Conservation (phyloP, 2,329 filamentous ascomycete species). For the Lachnellula arida region DNA sequence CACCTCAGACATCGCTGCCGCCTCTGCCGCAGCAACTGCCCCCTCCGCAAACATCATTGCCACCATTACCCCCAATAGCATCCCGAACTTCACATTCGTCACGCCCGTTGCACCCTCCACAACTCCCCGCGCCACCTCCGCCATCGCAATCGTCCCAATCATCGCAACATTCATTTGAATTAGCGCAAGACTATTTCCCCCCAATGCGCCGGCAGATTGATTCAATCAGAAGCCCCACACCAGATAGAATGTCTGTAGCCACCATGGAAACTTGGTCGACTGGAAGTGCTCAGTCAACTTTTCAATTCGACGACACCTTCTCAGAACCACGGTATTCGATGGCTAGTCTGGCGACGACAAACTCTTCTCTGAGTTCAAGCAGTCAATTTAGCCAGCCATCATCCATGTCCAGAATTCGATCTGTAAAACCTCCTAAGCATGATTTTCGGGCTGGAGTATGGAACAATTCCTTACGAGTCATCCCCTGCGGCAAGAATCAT, state of each 20-base stretch:
- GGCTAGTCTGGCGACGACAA: slow-evolving; percentile 9
- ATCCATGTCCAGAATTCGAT: neutral
- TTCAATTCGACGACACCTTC: slow-evolving; percentile 16
- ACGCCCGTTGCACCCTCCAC: neutral
- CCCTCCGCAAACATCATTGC: slow-evolving; percentile 4
- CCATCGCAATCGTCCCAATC: neutral
- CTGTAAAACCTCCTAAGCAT: slow-evolving; percentile 15
- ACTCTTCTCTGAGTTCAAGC: slow-evolving; percentile 18
- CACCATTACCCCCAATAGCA: neutral
- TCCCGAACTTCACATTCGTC: neutral
- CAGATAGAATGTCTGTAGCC: slow-evolving; percentile 16
- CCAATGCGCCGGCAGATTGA: neutral
- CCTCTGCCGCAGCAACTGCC: neutral
- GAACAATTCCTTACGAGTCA: slow-evolving; percentile 19
- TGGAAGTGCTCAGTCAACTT: slow-evolving; percentile 12
- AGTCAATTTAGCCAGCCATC: slow-evolving; percentile 1
- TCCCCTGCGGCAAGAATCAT: slow-evolving; percentile 20
- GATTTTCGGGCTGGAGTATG: slow-evolving; percentile 16
- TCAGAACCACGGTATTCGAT: slow-evolving; percentile 17
- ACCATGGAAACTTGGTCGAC: slow-evolving; percentile 16
- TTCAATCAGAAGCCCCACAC: neutral
- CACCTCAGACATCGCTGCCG: neutral
- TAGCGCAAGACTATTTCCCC: neutral
- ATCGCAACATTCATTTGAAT: neutral
- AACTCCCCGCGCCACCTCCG: neutral